phyloP scores from a whole-genome alignment of 208 protist species.

The Acanthamoeba healyi region DNA sequence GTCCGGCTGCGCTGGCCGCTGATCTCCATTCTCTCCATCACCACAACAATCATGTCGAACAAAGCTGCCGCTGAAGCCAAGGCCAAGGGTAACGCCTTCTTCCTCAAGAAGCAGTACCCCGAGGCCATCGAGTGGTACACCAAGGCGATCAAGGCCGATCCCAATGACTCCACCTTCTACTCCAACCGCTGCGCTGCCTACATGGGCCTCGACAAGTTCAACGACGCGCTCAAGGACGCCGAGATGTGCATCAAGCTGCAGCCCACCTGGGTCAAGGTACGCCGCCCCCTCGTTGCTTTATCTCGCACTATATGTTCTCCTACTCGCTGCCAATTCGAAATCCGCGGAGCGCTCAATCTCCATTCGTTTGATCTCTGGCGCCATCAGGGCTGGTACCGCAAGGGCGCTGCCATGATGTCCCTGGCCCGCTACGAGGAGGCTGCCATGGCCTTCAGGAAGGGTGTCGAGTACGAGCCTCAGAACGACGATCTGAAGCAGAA shows the following conservation, averaged over 20 bases:
- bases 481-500: conserved; percentile 61
- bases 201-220: conserved; percentile 79
- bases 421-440: conserved; percentile 79
- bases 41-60: conserved; percentile 56
- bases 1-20: not conserved
- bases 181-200: conserved; percentile 88
- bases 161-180: conserved; percentile 88
- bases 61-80: conserved; percentile 82
- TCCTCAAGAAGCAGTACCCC: conserved; percentile 81
- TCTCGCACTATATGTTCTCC: not conserved
- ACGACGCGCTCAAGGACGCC: conserved; percentile 86
- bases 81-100: conserved; percentile 86
- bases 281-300: not conserved
- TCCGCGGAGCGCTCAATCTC: not conserved
- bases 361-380: no score
- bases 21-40: not conserved
- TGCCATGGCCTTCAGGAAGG: conserved; percentile 78
- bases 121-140: conserved; percentile 88
- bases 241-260: conserved; percentile 87
- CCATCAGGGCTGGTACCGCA: conserved; percentile 82
- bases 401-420: conserved; percentile 84
- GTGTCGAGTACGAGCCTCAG: conserved; percentile 76
- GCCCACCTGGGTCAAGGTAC: conserved; percentile 89
- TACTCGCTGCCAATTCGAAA: not conserved
- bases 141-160: conserved; percentile 85